Base-by-base conservation (phyloP, 108 stramenopile genomes). In the Nannochloropsis salina region DNA sequence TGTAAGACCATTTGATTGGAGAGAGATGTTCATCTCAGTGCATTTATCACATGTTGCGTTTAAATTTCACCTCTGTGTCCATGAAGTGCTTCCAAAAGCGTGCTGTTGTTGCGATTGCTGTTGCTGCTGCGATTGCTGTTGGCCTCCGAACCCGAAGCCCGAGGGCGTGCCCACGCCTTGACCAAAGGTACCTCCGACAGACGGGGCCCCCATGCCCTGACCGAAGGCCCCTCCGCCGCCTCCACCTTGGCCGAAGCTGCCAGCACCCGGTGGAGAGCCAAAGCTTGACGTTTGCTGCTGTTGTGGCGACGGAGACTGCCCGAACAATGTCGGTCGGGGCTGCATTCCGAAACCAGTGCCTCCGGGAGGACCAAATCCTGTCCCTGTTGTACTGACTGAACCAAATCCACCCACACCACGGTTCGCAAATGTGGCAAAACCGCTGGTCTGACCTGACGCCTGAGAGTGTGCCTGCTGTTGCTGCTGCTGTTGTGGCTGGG, bases 341-440 rank as follows among this genome's bases (percentile, higher is more conserved):
- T 74, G 61, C 61, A 74, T 74, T n/a, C 61, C 61, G n/a, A 74
- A 74, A n/a, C 61, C 61, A 6, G 61, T 74, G 61, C 61, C 61
- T 74, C 61, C 61, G 20, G 4, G 61, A 6, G 61, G 61, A n/a
- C 61, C 61, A 3, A 74, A 74, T 6, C 61, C 61, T n/a, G 61
- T 74, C 61, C 61, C 61, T 74, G 20, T n/a, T n/a, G 61, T n/a
- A 74, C 20, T n/a, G 15, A n/a, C 61, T 74, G 61, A 15, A 15
- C 61, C 61, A 0, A 74, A 74, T 15, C 61, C 61, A 74, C 61
- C 6, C 61, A 74, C 3, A 15, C 61, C 61, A 74, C 61, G 61
- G n/a, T 74, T 74, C 61, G 61, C 61, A 74, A 74, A 74, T n/a
- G 20, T 74, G 61, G 61, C 61, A n/a, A 74, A 74, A n/a, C 61